Conservation (phyloP, 805 yeast genomes). For the Sugiyamaella americana region DNA sequence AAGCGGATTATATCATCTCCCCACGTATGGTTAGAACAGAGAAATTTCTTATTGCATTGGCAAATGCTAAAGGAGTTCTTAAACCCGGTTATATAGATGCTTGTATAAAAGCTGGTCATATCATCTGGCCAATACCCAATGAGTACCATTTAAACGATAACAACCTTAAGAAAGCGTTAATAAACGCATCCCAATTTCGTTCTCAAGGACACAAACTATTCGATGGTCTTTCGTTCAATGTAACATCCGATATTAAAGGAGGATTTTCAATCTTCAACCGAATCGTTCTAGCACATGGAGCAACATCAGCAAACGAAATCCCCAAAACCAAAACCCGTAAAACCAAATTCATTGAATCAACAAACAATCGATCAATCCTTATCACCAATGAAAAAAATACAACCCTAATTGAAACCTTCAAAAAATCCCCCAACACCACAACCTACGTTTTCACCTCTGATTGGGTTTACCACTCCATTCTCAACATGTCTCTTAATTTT, state of each 20-base stretch:
- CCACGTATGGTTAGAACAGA: conserved; percentile 82
- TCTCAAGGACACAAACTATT: conserved; percentile 36
- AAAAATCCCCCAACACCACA: conserved; percentile 1
- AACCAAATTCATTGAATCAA: conserved; percentile 4
- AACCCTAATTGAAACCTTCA: too few relatives aligned
- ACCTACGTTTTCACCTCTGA: conserved; percentile 11
- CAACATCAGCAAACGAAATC: conserved; percentile 29
- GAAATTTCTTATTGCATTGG: conserved; percentile 69
- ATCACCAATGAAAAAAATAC: conserved; percentile 5
- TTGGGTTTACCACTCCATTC: conserved; percentile 14
- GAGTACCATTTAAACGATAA: conserved; percentile 23
- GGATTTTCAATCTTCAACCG: conserved; percentile 50
- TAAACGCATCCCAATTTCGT: conserved; percentile 20
- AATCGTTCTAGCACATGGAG: conserved; percentile 59
- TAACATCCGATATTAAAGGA: conserved; percentile 55
- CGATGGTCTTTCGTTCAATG: conserved; percentile 42
- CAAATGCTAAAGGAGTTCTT: conserved; percentile 37
- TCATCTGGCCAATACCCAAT: conserved; percentile 18
- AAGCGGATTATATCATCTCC: conserved; percentile 51
- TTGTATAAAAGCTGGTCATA: conserved; percentile 18
- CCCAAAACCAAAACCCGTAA: conserved; percentile 6
- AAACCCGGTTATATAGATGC: conserved; percentile 25
- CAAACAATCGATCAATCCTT: conserved; percentile 5
- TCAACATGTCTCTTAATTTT: conserved; percentile 11
- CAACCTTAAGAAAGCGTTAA: conserved; percentile 22